Evolutionary conservation across 352 stramenopile genomes (phyloP), one percentile per base, ranked within the genome.

Genomic region (Phytophthora tentaculata): DNA sequence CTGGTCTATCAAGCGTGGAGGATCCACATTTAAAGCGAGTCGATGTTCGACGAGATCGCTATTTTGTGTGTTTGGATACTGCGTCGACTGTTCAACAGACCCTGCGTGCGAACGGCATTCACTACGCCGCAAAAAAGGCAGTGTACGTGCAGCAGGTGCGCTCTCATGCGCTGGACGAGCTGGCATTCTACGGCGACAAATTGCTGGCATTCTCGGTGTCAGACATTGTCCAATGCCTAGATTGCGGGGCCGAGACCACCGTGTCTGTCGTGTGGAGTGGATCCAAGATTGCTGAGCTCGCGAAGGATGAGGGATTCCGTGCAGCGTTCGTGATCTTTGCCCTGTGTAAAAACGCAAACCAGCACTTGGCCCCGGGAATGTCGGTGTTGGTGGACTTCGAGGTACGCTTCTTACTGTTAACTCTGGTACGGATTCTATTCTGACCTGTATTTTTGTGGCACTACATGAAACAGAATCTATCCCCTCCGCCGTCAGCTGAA

Each of bases 71-170:
- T 32, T 52, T 23, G 12, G 58, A 53, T 23, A 45, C 8, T 47
- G 52, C 32, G 2, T 63, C 61, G 20, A 63, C 52, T 2, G 53
- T 69, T 35, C 45, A 53, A 12, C 22, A 23, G 13, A 58, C 53
- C 8, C 53, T 69, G 23, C 53, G 61, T 29, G 52, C 45, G 17
- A 69, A 63, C 22, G 35, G 35, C 12, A 58, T 58, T 54, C 45
- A 63, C 13, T 69, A 58, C 24, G 61, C 61, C 17, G 61, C 52
- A 43, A 47, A 23, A 2, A 57, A 26, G 14, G 61, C 61, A 13
- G 52, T 69, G 44, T 69, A 69, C 39, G 35, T 63, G 43, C 32
- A 32, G 13, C 53, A 63, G 24, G 53, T 61, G 45, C 32, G 61
- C 47, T 52, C 35, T 47, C 51, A 44, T 4, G 17, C 49, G 12